phyloP scores from a whole-genome alignment of 768 basidiomycete genomes.

The Rhizopogon sp. region DNA sequence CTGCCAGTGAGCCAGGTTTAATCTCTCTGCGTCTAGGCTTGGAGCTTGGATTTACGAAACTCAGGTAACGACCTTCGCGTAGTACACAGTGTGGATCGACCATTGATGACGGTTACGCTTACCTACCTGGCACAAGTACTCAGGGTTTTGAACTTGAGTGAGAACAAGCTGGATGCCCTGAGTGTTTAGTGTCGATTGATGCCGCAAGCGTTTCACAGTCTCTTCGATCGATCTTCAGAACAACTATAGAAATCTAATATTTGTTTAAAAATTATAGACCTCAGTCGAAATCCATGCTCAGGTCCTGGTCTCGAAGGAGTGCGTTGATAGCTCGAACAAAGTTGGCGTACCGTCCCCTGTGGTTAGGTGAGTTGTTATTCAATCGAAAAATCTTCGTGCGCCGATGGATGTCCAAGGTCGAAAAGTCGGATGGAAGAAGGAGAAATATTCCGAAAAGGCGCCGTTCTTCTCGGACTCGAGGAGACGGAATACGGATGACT shows the following conservation, averaged over 20 bases:
- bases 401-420: constrained; percentile 40
- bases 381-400: not conserved
- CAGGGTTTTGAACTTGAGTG: constrained; percentile 89
- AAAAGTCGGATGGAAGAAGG: constrained; percentile 91
- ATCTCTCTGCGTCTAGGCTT: constrained; percentile 82
- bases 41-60: constrained; percentile 80
- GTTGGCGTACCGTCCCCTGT: constrained; percentile 27
- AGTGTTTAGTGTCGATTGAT: constrained; percentile 73
- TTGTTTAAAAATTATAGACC: constrained; percentile 82
- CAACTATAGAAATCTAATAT: constrained; percentile 83
- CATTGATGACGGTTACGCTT: constrained; percentile 23
- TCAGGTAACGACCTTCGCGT: constrained; percentile 85
- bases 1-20: constrained; percentile 35
- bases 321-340: constrained; percentile 22
- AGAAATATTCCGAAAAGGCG: constrained; percentile 92
- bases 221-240: not conserved
- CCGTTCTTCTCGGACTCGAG: constrained; percentile 69
- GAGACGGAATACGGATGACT: constrained; percentile 50
- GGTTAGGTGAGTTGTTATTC: not conserved
- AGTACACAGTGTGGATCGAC: constrained; percentile 31
- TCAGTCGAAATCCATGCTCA: constrained; percentile 90
- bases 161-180: constrained; percentile 84
- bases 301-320: constrained; percentile 91
- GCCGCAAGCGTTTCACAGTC: constrained; percentile 52
- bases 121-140: constrained; percentile 91